phyloP scores from a whole-genome alignment of 768 basidiomycete species.

The Leccinum olivaceopallidum region DNA sequence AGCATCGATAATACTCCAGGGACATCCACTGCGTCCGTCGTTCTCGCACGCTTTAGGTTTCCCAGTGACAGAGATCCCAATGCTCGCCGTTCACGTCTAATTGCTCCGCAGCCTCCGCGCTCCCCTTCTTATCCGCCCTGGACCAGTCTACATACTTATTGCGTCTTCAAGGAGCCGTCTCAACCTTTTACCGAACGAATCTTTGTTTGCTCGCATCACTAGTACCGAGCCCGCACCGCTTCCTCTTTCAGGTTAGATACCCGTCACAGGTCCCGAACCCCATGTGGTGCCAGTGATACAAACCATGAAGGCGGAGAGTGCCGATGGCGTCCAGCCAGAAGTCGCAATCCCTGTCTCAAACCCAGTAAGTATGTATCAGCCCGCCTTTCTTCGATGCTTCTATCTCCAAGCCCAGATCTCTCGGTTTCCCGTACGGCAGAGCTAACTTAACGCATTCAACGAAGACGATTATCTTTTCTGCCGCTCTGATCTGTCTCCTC shows the following conservation, averaged over 20 bases:
- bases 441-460: background rate
- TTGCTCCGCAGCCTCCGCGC: background rate
- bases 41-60: slow-evolving; percentile 1
- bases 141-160: background rate
- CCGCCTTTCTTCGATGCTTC: background rate
- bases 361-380: background rate
- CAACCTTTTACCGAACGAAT: background rate
- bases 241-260: background rate
- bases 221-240: background rate
- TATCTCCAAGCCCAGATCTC: background rate
- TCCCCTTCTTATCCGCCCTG: background rate
- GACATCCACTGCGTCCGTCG: background rate
- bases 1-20: background rate
- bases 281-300: background rate
- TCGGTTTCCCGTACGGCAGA: background rate
- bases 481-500: background rate
- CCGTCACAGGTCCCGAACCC: background rate
- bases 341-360: background rate
- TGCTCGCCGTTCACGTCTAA: background rate
- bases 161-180: background rate
- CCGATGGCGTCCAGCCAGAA: background rate
- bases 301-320: background rate
- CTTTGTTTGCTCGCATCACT: background rate
- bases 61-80: background rate
- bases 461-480: background rate